Evolutionary conservation across 768 basidiomycete species (phyloP).

Genomic region (Termitomyces sp.): DNA sequence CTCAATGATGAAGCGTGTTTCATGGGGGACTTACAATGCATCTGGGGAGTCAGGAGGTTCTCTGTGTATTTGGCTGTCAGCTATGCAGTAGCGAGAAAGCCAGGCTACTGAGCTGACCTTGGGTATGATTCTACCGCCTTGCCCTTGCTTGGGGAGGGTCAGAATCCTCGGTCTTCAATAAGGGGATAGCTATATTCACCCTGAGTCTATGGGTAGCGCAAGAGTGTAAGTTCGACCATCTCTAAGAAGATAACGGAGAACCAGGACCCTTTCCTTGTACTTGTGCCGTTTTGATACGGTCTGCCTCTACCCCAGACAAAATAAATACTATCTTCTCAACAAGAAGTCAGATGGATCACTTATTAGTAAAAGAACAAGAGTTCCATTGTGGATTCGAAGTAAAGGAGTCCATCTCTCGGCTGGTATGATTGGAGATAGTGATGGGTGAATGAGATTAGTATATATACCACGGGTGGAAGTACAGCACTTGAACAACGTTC

Average conservation of each 20-base stretch:
- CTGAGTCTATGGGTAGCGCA: neutral
- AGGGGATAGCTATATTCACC: neutral
- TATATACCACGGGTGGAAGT: neutral
- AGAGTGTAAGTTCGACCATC: neutral
- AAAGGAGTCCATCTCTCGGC: neutral
- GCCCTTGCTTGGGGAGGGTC: neutral
- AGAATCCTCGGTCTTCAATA: neutral
- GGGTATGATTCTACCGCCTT: neutral
- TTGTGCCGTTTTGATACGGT: neutral
- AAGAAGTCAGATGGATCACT: neutral
- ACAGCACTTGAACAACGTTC: too few relatives aligned
- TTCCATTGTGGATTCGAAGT: neutral
- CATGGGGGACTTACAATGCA: too few relatives aligned
- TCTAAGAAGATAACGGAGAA: neutral
- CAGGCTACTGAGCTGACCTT: neutral
- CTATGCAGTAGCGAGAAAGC: neutral
- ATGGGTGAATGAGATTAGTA: neutral
- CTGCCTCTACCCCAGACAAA: neutral
- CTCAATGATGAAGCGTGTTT: too few relatives aligned
- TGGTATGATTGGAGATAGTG: neutral
- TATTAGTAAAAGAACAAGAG: neutral
- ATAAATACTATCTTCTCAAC: neutral
- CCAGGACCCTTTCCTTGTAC: neutral
- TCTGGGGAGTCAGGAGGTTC: neutral
- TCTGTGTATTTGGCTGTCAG: neutral